Base-by-base conservation (phyloP, 305 asterid genomes). In the Fraxinus angustifolia region DNA sequence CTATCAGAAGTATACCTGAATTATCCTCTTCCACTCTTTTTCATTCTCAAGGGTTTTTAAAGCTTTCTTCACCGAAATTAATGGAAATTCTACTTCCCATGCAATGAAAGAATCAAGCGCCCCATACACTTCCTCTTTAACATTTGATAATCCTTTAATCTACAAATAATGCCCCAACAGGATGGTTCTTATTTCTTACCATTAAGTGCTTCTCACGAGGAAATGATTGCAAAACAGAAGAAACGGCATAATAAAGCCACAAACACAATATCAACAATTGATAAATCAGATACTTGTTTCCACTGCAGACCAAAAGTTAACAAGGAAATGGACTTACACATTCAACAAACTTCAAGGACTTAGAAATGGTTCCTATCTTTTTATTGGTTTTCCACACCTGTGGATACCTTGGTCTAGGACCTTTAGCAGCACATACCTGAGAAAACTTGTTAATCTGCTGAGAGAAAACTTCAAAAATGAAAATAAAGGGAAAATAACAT, bases 81-180 rank as follows among this genome's bases (percentile, higher is more conserved):
- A 87, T 17, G 98, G 98, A 85, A 96, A 96, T 56, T 96, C 97
- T 60, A 96, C 80, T 33, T 96, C 98, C 99, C 98, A 93, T 21
- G 99, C 98, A 87, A 95, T 86, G 86, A 93, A 95, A 76, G 98
- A 89, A 89, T 95, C 99, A 17, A 95, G 97, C 40, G 97, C 96
- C 71, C 98, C 98, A 33, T 95, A 93, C 53, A 95, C 93, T 89
- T 93, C 98, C 85, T 95, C 98, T 87, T 95, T 95, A 80, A 95
- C 97, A 89, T 95, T 95, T 26, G 99, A 93, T 81, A 92, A 85
- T 58, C 88, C 97, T 84, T 91, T 95, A 70, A 95, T 88, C 99
- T 93, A 88, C 80, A 81, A 81, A 40, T 8, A 8, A 65, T 34
- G 79, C 70, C 21, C 68, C 78, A 83, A 79, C 11, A 71, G 33